Conservation (phyloP, 176 grass and related monocot genomes). For the Secale cereale region DNA sequence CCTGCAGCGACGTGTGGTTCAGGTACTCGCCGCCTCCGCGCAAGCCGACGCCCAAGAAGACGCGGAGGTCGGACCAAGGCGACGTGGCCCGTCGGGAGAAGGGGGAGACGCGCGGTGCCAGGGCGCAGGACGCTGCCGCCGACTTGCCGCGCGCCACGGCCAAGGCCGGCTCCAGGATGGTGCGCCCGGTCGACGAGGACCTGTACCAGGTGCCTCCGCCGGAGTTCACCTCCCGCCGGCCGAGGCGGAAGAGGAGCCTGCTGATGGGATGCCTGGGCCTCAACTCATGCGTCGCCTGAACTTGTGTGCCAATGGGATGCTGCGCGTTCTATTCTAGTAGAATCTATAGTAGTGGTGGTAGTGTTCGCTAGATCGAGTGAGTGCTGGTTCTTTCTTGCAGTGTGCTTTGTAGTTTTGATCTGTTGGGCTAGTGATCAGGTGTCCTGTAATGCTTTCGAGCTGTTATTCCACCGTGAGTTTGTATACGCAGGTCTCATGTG, state of each 20-base stretch:
- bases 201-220: slow-evolving; percentile 31
- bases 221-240: neutral
- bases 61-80: neutral
- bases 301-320: neutral
- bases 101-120: neutral
- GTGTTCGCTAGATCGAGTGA: neutral
- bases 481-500: neutral
- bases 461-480: neutral
- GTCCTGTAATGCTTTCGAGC: neutral
- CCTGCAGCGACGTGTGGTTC: slow-evolving; percentile 33
- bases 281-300: slow-evolving; percentile 13
- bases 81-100: neutral
- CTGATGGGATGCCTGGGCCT: slow-evolving; percentile 34
- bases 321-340: neutral
- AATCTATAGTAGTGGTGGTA: neutral
- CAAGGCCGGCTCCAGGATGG: neutral
- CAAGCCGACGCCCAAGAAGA: neutral
- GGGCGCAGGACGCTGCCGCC: neutral
- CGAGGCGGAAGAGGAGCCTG: neutral
- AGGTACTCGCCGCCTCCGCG: slow-evolving; percentile 20
- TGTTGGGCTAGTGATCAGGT: neutral
- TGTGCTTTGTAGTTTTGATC: neutral
- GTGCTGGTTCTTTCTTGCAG: neutral
- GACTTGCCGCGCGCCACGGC: neutral
- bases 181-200: slow-evolving; percentile 21